These are phyloP conservation scores for Cyathus striatus DNA, from an alignment of 768 basidiomycete genomes.

Conservation along the genomic window DNA sequence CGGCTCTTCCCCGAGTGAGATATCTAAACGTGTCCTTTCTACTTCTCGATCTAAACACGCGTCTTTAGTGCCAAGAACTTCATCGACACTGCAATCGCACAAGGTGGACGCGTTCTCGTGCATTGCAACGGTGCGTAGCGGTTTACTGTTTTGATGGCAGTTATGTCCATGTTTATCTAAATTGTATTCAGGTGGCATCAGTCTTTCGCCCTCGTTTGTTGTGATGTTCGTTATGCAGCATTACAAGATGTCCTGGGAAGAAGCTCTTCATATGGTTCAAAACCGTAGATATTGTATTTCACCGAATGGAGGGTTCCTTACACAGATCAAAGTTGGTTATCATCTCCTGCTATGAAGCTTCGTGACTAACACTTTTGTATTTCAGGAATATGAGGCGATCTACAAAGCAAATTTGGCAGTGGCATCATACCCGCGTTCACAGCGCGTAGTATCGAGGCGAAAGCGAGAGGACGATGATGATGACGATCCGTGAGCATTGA, in stretches of 20 bases:
- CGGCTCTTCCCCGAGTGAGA: slow-evolving; percentile 80
- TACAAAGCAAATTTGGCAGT: slow-evolving; percentile 76
- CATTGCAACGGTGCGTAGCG: slow-evolving; percentile 75
- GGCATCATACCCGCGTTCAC: slow-evolving; percentile 46
- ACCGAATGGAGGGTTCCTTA: slow-evolving; percentile 87
- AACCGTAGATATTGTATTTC: slow-evolving; percentile 92
- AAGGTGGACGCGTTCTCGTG: slow-evolving; percentile 74
- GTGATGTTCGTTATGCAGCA: slow-evolving; percentile 94
- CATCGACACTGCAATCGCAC: slow-evolving; percentile 60
- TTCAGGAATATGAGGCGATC: slow-evolving; percentile 89
- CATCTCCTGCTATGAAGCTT: background rate
- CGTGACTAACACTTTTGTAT: background rate
- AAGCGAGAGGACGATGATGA: slow-evolving; percentile 77
- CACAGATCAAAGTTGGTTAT: slow-evolving; percentile 76
- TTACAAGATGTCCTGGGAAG: slow-evolving; percentile 78
- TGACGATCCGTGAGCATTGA: slow-evolving; percentile 30
- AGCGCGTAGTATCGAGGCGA: slow-evolving; percentile 45
- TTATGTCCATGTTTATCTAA: slow-evolving; percentile 1
- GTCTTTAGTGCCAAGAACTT: slow-evolving; percentile 63
- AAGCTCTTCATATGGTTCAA: slow-evolving; percentile 83
- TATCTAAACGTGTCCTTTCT: background rate
- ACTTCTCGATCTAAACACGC: background rate
- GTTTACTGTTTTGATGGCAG: background rate
- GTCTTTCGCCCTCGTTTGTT: slow-evolving; percentile 82
- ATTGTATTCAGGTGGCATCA: slow-evolving; percentile 65